Base-by-base conservation (phyloP, 768 basidiomycete genomes). In the Leccinum uliginosum region DNA sequence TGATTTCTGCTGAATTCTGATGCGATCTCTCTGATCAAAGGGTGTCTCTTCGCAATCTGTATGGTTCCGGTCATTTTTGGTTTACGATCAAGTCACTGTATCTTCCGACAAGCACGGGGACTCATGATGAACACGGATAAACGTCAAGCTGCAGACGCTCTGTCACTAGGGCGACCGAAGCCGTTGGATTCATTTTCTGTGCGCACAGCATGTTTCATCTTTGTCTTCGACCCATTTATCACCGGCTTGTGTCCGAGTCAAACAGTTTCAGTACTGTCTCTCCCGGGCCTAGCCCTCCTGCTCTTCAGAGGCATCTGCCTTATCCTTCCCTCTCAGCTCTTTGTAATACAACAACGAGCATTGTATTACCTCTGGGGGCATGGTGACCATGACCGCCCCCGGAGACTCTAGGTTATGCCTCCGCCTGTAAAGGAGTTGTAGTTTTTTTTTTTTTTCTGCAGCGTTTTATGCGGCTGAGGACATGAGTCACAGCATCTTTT, bases 171-270 rank as follows among this genome's bases (percentile, higher is more conserved):
- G n/a, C n/a, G n/a, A n/a, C n/a, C n/a, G n/a, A n/a, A n/a, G n/a
- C n/a, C n/a, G n/a, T n/a, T n/a, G n/a, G n/a, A n/a, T n/a, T 80
- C 46, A 67, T 86, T 40, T 75, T 83, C 55, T 65, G 86, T 86
- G 65, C 66, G 85, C 76, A 23, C 26, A 7, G 3, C 50, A 32
- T 24, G 17, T 45, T 49, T 59, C 38, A 38, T 52, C 15, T n/a
- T n/a, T n/a, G n/a, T n/a, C 23, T 54, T 15, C 43, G 2, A 30
- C 23, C 44, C 46, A n/a, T 54, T 56, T 43, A 50, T 52, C 49
- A 3, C 12, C 30, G 32, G 6, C 9, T 17, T 23, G 1, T 32
- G 35, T n/a, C n/a, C n/a, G n/a, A n/a, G n/a, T 55, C 51, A 0
- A 35, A 27, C 58, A 83, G 80, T 79, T 51, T 69, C 76, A 3